Conservation (phyloP, 2,329 filamentous ascomycete species). For the Microdochium bolleyi region DNA sequence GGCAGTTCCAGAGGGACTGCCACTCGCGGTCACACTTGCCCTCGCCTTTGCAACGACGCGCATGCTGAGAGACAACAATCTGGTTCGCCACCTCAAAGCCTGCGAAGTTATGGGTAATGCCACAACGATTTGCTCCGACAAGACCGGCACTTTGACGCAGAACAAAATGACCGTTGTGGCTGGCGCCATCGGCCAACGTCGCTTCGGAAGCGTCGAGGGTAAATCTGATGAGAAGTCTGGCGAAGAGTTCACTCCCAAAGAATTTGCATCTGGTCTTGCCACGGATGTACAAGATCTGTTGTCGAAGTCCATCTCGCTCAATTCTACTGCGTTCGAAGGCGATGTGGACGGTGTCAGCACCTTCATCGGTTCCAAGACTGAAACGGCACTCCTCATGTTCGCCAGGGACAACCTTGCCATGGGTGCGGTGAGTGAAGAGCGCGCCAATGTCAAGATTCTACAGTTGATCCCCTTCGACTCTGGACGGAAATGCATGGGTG, state of each 20-base stretch:
- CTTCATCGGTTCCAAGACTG: conserved; percentile 73
- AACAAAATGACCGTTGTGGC: conserved; percentile 63
- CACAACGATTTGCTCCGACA: conserved; percentile 62
- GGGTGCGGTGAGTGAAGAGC: conserved; percentile 55
- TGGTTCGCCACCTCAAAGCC: conserved; percentile 68
- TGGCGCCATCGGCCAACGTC: conserved; percentile 46
- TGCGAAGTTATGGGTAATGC: conserved; percentile 80
- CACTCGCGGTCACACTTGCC: conserved; percentile 69
- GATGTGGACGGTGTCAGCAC: conserved; percentile 58
- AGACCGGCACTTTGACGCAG: conserved; percentile 59
- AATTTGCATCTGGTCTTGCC: conserved; percentile 38
- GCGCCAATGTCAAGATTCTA: conserved; percentile 48
- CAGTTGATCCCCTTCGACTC: conserved; percentile 73
- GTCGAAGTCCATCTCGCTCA: conserved; percentile 52
- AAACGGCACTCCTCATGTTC: conserved; percentile 65
- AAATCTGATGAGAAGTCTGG: conserved; percentile 9
- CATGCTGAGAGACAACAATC: conserved; percentile 71
- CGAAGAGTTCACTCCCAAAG: conserved; percentile 27
- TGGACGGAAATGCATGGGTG: conserved; percentile 63
- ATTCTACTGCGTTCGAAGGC: conserved; percentile 71
- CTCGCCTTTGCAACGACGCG: conserved; percentile 69
- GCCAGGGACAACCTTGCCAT: conserved; percentile 60
- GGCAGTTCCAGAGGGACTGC: conserved; percentile 70
- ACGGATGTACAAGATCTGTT: conserved; percentile 42
- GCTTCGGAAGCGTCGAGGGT: conserved; percentile 38